Conservation (phyloP, 805 yeast species). For the Metschnikowia kunwiensis region DNA sequence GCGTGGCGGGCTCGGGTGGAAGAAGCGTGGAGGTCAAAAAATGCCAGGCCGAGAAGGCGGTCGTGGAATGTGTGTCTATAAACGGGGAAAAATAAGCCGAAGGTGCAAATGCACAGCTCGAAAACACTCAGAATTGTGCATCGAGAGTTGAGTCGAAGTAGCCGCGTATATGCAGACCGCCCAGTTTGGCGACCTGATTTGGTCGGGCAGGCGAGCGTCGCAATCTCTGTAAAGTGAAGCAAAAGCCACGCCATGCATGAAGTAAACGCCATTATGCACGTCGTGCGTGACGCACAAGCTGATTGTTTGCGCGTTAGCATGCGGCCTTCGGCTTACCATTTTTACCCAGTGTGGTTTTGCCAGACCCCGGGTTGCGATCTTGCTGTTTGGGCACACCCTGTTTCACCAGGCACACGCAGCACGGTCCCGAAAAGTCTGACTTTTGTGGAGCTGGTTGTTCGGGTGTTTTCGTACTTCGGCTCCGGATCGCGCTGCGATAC, state of each 20-base stretch:
- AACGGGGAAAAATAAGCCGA: not conserved
- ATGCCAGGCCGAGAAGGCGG: not conserved
- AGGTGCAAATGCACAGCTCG: slow-evolving; percentile 1
- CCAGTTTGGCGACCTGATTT: slow-evolving; percentile 3
- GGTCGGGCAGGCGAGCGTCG: slow-evolving; percentile 2
- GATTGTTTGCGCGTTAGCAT: slow-evolving; percentile 5
- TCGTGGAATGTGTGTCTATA: slow-evolving; percentile 1
- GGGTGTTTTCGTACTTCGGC: too few relatives aligned
- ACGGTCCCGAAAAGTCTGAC: too few relatives aligned
- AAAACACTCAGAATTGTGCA: slow-evolving; percentile 4
- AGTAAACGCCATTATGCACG: not conserved
- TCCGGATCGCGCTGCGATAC: too few relatives aligned
- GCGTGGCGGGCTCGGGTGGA: too few relatives aligned
- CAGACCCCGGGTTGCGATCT: too few relatives aligned
- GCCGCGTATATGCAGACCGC: slow-evolving; percentile 2
- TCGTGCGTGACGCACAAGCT: slow-evolving; percentile 6
- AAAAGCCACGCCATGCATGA: slow-evolving; percentile 5
- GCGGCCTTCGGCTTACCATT: slow-evolving; percentile 1
- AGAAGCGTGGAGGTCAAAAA: not conserved
- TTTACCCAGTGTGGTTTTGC: too few relatives aligned
- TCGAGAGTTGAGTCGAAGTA: slow-evolving; percentile 3
- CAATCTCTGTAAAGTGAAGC: not conserved
- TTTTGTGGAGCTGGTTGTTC: too few relatives aligned
- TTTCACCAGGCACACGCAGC: too few relatives aligned
- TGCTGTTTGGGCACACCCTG: too few relatives aligned